Evolutionary conservation across 768 basidiomycete genomes (phyloP).

Genomic region (Leucogyrophana mollusca): DNA sequence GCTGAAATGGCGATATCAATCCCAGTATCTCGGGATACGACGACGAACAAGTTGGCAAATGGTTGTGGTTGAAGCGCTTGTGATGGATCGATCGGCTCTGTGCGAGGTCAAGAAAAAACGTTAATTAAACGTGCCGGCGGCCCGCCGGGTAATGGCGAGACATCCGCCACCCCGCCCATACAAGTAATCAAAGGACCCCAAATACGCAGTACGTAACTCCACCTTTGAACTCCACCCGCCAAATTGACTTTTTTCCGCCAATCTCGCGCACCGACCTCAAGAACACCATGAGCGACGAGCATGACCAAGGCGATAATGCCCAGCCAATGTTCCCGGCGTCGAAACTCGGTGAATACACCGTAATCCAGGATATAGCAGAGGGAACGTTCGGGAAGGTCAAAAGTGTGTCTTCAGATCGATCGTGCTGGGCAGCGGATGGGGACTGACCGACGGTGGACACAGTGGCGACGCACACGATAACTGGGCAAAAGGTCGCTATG

Average conservation of each 20-base stretch:
- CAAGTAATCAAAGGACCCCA: conserved; percentile 2
- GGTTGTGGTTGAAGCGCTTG: too few relatives aligned
- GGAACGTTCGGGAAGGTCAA: conserved; percentile 99
- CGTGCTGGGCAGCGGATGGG: conserved; percentile 1
- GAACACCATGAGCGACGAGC: conserved; percentile 6
- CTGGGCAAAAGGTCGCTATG: conserved; percentile 95
- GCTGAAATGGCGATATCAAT: too few relatives aligned
- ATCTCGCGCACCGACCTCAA: not conserved
- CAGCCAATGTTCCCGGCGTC: conserved; percentile 49
- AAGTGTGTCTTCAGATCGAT: conserved; percentile 57
- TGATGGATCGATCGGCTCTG: too few relatives aligned
- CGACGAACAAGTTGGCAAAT: too few relatives aligned
- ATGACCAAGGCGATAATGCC: conserved; percentile 3
- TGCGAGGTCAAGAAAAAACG: too few relatives aligned
- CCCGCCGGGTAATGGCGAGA: too few relatives aligned
- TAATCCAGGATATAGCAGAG: conserved; percentile 87
- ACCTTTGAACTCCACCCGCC: conserved; percentile 7
- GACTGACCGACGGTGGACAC: conserved; percentile 13
- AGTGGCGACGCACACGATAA: conserved; percentile 95
- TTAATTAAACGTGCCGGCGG: too few relatives aligned
- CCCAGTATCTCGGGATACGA: too few relatives aligned
- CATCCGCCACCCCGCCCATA: not conserved
- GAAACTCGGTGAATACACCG: conserved; percentile 88
- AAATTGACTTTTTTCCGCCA: conserved; percentile 20
- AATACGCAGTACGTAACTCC: conserved; percentile 13